Percentiles rank a stretch among this genome's conserved stretches.
Evolutionary conservation across 2,329 filamentous ascomycete species (phyloP).

Genomic region (Colletotrichum trifolii): DNA sequence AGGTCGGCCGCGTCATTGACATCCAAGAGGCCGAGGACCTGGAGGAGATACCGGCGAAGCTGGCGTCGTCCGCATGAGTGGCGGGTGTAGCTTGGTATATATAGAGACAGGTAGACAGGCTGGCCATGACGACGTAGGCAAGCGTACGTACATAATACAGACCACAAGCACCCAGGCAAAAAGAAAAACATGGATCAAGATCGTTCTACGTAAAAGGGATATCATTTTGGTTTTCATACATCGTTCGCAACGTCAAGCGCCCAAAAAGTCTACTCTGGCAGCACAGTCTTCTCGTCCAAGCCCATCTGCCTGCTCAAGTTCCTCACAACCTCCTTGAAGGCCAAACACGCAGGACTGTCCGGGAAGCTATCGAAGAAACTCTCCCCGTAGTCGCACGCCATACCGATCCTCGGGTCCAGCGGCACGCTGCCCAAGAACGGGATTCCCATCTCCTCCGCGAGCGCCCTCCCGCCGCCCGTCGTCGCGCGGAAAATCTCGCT

Average conservation of each 20-base stretch:
- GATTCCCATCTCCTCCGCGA: conserved; percentile 88
- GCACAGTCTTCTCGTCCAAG: conserved; percentile 65
- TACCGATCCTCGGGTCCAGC: conserved; percentile 91
- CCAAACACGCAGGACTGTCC: conserved; percentile 88
- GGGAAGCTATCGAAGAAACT: conserved; percentile 96
- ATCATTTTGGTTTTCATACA: conserved; percentile 11
- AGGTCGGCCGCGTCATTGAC: conserved; percentile 90
- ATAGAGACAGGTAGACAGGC: conserved; percentile 14
- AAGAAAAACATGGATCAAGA: background rate
- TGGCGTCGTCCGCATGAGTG: conserved; percentile 45
- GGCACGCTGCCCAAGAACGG: conserved; percentile 92
- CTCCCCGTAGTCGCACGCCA: conserved; percentile 97
- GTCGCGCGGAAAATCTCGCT: conserved; percentile 91
- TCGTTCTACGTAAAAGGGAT: conserved; percentile 4
- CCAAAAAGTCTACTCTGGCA: conserved; percentile 51
- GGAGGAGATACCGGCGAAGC: conserved; percentile 79
- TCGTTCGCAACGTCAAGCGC: background rate
- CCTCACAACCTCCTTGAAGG: conserved; percentile 83
- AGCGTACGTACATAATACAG: conserved; percentile 29
- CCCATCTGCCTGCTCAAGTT: conserved; percentile 75
- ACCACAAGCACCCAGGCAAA: background rate
- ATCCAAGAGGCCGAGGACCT: conserved; percentile 84
- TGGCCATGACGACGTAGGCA: conserved; percentile 7
- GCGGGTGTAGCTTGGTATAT: background rate
- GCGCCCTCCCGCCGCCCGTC: conserved; percentile 83